Evolutionary conservation across 495 filamentous ascomycete species (phyloP), one percentile per base, ranked within the genome.

Genomic region (Penicillium soppii): DNA sequence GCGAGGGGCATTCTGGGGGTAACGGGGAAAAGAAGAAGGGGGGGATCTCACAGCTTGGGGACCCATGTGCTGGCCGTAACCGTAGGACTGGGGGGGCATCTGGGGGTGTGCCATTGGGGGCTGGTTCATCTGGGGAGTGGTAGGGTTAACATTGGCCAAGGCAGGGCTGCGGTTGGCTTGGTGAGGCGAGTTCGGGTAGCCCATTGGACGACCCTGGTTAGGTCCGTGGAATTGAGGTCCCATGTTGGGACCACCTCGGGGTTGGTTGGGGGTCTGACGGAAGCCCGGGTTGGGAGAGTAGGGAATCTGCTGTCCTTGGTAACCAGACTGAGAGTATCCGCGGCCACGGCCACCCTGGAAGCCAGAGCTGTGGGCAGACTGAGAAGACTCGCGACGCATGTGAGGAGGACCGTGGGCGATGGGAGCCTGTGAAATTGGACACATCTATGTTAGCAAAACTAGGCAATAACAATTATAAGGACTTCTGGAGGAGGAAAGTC

Each of bases 331-430:
- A 37, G 78, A 78, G 69, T 82, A 86, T 56, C 84, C 82, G 48
- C 88, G 81, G 52, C 89, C 85, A 58, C 88, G 85, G 46, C 87
- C 82, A 52, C 77, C 78, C 73, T 84, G 70, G 56, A 76, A 69
- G 46, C 75, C 82, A 44, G 95, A 90, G 68, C 84, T 85, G 62
- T 91, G 87, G 39, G 83, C 78, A 10, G 88, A 90, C 66, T 89
- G 86, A 4, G 89, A 86, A 15, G 91, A 95, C 61, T 91, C 87
- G 57, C 89, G 84, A 42, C 91, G 85, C 44, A 88, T 74, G 64
- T 96, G 91, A 59, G 89, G 87, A 29, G 78, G 63, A 22, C 80
- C 82, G 53, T 88, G 76, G 40, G 82, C 80, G 36, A 79, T 73
- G 47, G 79, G 74, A 35, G 77, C 77, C 62, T 89, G 85, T 43